Evolutionary conservation across 805 yeast genomes (phyloP).

Genomic region (Hanseniaspora thailandica): DNA sequence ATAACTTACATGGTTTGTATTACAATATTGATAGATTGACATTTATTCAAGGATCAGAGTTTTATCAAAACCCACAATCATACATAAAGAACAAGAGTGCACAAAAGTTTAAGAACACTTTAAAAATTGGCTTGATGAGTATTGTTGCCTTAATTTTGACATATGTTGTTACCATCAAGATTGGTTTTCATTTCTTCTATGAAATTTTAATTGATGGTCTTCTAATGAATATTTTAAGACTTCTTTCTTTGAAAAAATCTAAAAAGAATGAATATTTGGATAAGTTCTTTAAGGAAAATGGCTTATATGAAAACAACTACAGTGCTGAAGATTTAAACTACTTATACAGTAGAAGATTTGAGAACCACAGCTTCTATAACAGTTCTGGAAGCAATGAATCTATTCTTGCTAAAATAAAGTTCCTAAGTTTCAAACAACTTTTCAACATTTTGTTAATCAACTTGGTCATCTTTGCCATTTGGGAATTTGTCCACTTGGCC

Average conservation of each 20-base stretch:
- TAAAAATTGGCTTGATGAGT: conserved; percentile 31
- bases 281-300: conserved; percentile 5
- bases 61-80: conserved; percentile 31
- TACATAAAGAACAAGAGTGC: conserved; percentile 19
- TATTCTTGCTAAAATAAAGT: conserved; percentile 2
- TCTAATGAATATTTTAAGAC: background rate
- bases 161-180: conserved; percentile 28
- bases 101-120: conserved; percentile 16
- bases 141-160: conserved; percentile 29
- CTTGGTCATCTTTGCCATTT: conserved; percentile 25
- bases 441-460: conserved; percentile 16
- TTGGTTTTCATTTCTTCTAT: conserved; percentile 18
- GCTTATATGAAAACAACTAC: conserved; percentile 6
- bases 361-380: conserved; percentile 31
- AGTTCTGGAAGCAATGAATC: background rate
- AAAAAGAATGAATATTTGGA: background rate
- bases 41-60: conserved; percentile 31
- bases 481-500: conserved; percentile 48
- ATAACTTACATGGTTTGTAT: conserved; percentile 40
- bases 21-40: conserved; percentile 46
- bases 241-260: background rate
- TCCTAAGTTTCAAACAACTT: conserved; percentile 23
- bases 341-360: conserved; percentile 27
- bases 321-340: conserved; percentile 30
- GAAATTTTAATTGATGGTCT: conserved; percentile 2